phyloP scores from a whole-genome alignment of 2,329 filamentous ascomycete species.

The Rhexocercosporidium sp. region DNA sequence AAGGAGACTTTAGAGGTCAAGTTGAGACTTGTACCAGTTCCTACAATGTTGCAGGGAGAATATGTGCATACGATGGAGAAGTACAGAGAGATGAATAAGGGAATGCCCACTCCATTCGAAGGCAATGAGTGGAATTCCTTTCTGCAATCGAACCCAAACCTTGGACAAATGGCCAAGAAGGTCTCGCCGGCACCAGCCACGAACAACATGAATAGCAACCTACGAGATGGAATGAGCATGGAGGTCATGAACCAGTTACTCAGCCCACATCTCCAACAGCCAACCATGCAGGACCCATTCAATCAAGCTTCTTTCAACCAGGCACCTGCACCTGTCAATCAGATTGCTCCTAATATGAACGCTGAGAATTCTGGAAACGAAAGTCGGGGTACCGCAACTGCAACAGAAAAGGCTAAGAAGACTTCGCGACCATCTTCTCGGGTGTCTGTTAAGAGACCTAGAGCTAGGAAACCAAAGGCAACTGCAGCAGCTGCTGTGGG shows the following conservation, averaged over 20 bases:
- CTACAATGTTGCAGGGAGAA: slow-evolving; percentile 60
- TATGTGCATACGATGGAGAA: slow-evolving; percentile 65
- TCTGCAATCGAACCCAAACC: slow-evolving; percentile 69
- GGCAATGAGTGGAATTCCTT: slow-evolving; percentile 80
- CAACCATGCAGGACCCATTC: slow-evolving; percentile 28
- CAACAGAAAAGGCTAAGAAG: slow-evolving; percentile 30
- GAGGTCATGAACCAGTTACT: slow-evolving; percentile 48
- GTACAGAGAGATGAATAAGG: slow-evolving; percentile 61
- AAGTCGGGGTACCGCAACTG: slow-evolving; percentile 21
- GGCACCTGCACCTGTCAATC: not conserved
- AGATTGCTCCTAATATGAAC: slow-evolving; percentile 7
- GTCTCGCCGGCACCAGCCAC: slow-evolving; percentile 21
- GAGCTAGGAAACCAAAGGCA: slow-evolving; percentile 33
- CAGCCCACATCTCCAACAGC: slow-evolving; percentile 38
- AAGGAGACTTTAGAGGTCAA: slow-evolving; percentile 94
- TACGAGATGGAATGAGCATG: slow-evolving; percentile 40
- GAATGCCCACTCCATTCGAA: slow-evolving; percentile 67
- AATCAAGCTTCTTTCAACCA: slow-evolving; percentile 11
- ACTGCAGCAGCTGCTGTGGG: slow-evolving; percentile 30
- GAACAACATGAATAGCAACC: slow-evolving; percentile 13
- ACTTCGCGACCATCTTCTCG: slow-evolving; percentile 38
- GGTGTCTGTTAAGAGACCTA: slow-evolving; percentile 38
- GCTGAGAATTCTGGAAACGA: slow-evolving; percentile 25
- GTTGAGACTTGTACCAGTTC: slow-evolving; percentile 80
- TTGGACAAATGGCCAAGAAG: slow-evolving; percentile 45